Base-by-base conservation (phyloP, 2,329 filamentous ascomycete genomes). In the Arthrobotrys pseudoclavata region DNA sequence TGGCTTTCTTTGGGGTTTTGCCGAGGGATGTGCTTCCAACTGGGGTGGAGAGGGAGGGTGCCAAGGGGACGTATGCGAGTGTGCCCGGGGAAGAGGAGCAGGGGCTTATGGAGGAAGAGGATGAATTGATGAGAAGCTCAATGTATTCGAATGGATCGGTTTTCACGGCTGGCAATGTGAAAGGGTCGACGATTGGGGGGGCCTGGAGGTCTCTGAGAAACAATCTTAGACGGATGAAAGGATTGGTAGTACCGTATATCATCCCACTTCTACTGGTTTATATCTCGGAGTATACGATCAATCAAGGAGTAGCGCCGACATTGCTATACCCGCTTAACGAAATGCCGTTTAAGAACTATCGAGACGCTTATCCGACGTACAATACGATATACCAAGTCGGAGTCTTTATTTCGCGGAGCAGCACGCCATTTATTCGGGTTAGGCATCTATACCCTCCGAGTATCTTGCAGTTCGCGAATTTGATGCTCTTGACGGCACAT, bases 231-330 rank as follows among this genome's bases (percentile, higher is more conserved):
- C 90, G 92, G 3, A 89, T 91, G 0, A 87, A 85, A 78, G 86
- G 87, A 0, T 86, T 98, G 0, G 91, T 97, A 82, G 85, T 96
- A 52, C 89, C 89, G 9, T 91, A 90, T 83, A 98, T 99, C 94
- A 87, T 97, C 2, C 96, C 96, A 0, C 87, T 99, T 13, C 87
- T 98, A 37, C 85, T 98, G 15, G 96, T 99, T 31, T 99, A 97
- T 83, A 88, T 98, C 40, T 93, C 94, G 70, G 96, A 99, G 85
- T 99, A 99, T 83, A 96, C 92, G 69, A 97, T 98, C 84, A 98
- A 98, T 85, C 94, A 97, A 85, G 95, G 94, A 40, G 93, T 98
- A 0, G 87, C 93, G 0, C 95, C 96, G 0, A 97, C 94, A 0
- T 86, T 98, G 0, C 88, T 99, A 3, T 99, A 97, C 82, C 94